These are phyloP conservation scores for Lecanicillium sp. DNA, from an alignment of 2,329 filamentous ascomycete genomes.

Conservation along the genomic window DNA sequence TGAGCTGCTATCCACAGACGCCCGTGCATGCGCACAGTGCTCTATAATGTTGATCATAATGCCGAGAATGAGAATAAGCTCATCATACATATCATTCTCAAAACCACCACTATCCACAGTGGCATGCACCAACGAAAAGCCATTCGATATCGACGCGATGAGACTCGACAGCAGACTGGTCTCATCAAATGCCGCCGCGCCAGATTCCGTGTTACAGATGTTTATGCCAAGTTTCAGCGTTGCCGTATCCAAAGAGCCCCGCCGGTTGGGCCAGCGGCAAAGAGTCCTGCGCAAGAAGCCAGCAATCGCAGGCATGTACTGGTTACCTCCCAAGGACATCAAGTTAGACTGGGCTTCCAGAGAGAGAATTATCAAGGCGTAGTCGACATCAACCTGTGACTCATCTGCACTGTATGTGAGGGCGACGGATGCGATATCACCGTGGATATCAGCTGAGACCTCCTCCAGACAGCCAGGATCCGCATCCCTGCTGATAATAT, in stretches of 20 bases:
- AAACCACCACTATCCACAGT: slow-evolving; percentile 42
- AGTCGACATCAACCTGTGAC: slow-evolving; percentile 23
- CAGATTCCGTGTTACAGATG: slow-evolving; percentile 72
- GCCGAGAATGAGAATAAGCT: slow-evolving; percentile 69
- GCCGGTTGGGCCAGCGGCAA: slow-evolving; percentile 20
- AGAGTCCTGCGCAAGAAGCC: slow-evolving; percentile 21
- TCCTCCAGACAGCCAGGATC: slow-evolving; percentile 11
- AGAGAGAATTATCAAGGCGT: slow-evolving; percentile 34
- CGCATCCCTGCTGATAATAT: slow-evolving; percentile 5
- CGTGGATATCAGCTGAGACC: slow-evolving; percentile 20
- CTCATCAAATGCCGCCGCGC: slow-evolving; percentile 63
- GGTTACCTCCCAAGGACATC: slow-evolving; percentile 10
- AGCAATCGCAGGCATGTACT: slow-evolving; percentile 20
- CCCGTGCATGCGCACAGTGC: slow-evolving; percentile 56
- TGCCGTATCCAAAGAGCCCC: slow-evolving; percentile 18
- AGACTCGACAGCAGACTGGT: slow-evolving; percentile 43
- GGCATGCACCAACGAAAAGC: slow-evolving; percentile 38
- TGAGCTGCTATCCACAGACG: slow-evolving; percentile 26
- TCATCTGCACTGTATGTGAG: slow-evolving; percentile 13
- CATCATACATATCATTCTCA: slow-evolving; percentile 49
- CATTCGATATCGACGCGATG: slow-evolving; percentile 39
- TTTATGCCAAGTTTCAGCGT: slow-evolving; percentile 63
- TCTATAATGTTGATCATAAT: slow-evolving; percentile 84
- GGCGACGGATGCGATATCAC: slow-evolving; percentile 17
- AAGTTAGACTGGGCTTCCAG: slow-evolving; percentile 26